Conservation (phyloP, 2,329 filamentous ascomycete species). For the Trichoderma gracile region DNA sequence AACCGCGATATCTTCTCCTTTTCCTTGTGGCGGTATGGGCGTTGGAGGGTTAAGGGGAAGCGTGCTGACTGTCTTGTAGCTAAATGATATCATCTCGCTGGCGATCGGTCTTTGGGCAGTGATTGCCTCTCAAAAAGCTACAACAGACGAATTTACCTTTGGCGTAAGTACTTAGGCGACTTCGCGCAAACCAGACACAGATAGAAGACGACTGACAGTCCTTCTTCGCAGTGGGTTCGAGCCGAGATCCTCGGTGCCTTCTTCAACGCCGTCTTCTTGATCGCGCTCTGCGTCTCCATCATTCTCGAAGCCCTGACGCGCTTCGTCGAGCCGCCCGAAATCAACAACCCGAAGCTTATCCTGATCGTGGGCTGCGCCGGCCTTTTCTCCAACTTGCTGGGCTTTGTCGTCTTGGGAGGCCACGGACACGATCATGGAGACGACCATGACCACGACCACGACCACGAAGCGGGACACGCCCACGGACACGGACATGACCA, state of each 20-base stretch:
- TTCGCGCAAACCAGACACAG: not conserved
- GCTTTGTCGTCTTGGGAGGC: conserved; percentile 88
- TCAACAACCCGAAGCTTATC: conserved; percentile 81
- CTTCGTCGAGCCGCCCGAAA: conserved; percentile 86
- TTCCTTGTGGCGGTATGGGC: not conserved
- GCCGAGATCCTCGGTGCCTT: conserved; percentile 95
- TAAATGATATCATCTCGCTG: conserved; percentile 96
- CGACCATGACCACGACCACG: conserved; percentile 65
- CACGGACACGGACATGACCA: conserved; percentile 42
- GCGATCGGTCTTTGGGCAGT: conserved; percentile 95
- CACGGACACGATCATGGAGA: conserved; percentile 78
- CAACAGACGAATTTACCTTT: conserved; percentile 91
- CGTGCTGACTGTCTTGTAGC: conserved; percentile 45
- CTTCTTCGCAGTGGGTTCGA: conserved; percentile 73
- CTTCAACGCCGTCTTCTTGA: conserved; percentile 96
- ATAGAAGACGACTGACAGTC: conserved; percentile 29
- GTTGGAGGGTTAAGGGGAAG: not conserved
- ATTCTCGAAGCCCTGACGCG: conserved; percentile 92
- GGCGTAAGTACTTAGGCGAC: conserved; percentile 60
- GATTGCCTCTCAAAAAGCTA: conserved; percentile 78
- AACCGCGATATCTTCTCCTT: conserved; percentile 24
- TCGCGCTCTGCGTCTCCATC: conserved; percentile 94
- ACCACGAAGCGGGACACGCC: conserved; percentile 48
- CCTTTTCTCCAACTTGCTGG: conserved; percentile 82
- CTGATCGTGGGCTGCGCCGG: conserved; percentile 86